Conservation (phyloP, 257 asterid genomes). For the Schizonepeta tenuifolia region DNA sequence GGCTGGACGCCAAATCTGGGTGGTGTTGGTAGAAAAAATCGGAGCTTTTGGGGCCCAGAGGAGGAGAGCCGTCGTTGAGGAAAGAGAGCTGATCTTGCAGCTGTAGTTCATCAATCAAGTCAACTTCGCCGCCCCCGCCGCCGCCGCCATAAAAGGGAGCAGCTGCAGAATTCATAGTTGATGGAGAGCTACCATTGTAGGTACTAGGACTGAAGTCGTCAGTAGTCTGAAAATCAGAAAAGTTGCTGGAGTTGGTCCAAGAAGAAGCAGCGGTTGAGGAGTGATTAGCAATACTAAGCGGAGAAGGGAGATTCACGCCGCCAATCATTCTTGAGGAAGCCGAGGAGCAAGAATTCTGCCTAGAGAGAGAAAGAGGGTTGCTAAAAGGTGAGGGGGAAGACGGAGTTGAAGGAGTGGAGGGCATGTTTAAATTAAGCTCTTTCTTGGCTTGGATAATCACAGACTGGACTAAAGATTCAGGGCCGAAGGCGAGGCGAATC, state of each 20-base stretch:
- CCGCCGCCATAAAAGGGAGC: slow-evolving; percentile 49
- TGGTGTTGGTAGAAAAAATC: slow-evolving; percentile 48
- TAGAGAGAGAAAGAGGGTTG: slow-evolving; percentile 52
- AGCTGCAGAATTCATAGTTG: slow-evolving; percentile 60
- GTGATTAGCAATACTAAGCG: slow-evolving; percentile 52
- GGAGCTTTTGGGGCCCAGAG: slow-evolving; percentile 44
- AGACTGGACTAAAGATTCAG: slow-evolving; percentile 59
- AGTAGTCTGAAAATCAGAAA: slow-evolving; percentile 44
- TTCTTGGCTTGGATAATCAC: slow-evolving; percentile 58
- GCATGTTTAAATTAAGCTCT: slow-evolving; percentile 41
- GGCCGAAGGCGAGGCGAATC: slow-evolving; percentile 76
- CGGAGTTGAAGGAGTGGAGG: slow-evolving; percentile 31
- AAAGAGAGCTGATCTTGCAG: slow-evolving; percentile 76
- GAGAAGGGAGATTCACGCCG: slow-evolving; percentile 57
- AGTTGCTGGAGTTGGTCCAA: slow-evolving; percentile 48
- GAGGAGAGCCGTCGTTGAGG: slow-evolving; percentile 56
- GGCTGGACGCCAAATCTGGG: slow-evolving; percentile 49
- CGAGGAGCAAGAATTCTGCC: slow-evolving; percentile 50
- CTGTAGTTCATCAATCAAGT: slow-evolving; percentile 71
- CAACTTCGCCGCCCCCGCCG: slow-evolving; percentile 59
- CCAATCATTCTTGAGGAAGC: slow-evolving; percentile 39
- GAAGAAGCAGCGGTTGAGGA: slow-evolving; percentile 40
- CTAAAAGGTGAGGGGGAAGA: slow-evolving; percentile 37
- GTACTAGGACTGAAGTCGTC: slow-evolving; percentile 46
- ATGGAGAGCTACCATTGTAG: slow-evolving; percentile 28